These are phyloP conservation scores for Fusarium sp. DNA, from an alignment of 2,329 filamentous ascomycete genomes.

Conservation along the genomic window DNA sequence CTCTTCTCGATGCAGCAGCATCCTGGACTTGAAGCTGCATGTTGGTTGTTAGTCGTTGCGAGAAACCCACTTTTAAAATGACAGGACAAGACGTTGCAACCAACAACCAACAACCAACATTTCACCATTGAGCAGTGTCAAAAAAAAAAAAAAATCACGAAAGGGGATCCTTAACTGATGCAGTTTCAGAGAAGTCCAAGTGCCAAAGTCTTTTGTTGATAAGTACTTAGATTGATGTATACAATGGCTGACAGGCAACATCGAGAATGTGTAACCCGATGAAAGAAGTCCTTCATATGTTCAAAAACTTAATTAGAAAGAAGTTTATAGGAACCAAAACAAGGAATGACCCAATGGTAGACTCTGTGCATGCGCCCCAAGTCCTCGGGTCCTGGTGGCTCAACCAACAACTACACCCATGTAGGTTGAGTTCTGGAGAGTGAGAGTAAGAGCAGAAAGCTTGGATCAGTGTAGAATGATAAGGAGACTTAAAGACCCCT, in stretches of 20 bases:
- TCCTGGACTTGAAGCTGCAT: not conserved
- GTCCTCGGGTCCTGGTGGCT: not conserved
- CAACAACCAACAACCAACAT: not conserved
- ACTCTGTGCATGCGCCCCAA: not conserved
- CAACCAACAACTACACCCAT: constrained; percentile 4
- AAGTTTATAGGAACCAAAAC: not conserved
- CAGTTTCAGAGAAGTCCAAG: too few relatives aligned
- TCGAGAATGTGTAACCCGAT: not conserved
- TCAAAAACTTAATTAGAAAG: not conserved
- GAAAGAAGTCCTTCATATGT: not conserved
- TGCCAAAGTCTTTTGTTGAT: not conserved
- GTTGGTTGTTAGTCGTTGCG: not conserved
- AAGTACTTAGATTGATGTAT: too few relatives aligned
- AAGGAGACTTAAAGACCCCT: not conserved
- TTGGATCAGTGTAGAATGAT: not conserved
- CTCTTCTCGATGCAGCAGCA: not conserved
- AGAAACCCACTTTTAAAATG: not conserved
- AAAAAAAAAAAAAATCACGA: not conserved
- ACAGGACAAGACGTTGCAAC: not conserved
- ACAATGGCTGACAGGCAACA: not conserved
- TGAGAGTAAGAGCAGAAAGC: not conserved
- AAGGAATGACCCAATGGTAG: not conserved
- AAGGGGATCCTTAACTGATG: too few relatives aligned
- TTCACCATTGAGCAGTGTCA: too few relatives aligned
- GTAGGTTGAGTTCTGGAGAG: not conserved